phyloP scores from a whole-genome alignment of 116 monocot genomes.

The Papilionanthe hybrid region DNA sequence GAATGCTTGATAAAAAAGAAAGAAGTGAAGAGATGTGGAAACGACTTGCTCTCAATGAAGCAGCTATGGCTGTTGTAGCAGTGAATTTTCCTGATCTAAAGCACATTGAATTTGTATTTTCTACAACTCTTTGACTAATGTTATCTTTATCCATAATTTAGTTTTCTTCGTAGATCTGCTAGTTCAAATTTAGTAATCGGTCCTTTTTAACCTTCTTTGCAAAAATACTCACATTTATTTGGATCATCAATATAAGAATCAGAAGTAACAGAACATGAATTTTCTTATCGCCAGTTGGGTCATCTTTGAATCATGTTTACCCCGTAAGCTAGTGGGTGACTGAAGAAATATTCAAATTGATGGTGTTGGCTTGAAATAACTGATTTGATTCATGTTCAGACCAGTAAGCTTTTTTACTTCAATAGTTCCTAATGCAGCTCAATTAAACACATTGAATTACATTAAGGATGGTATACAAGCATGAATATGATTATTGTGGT shows the following conservation, averaged over 20 bases:
- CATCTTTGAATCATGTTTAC: neutral
- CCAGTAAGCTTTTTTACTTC: neutral
- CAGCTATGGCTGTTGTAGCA: constrained; percentile 83
- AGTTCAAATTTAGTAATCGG: neutral
- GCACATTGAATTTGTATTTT: constrained; percentile 87
- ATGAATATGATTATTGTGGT: neutral
- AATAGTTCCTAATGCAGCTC: neutral
- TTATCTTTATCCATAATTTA: neutral
- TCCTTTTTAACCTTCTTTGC: neutral
- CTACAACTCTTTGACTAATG: neutral
- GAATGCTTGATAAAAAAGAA: constrained; percentile 85
- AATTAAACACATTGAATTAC: neutral
- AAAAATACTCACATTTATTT: neutral
- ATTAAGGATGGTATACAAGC: neutral
- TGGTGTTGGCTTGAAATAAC: neutral
- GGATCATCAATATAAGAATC: neutral
- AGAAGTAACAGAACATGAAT: neutral
- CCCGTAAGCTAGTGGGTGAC: neutral
- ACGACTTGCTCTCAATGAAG: constrained; percentile 75
- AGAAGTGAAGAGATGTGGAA: constrained; percentile 79
- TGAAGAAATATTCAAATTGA: neutral
- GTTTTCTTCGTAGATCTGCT: neutral
- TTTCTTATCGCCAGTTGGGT: neutral
- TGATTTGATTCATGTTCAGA: neutral
- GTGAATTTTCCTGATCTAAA: constrained; percentile 79